These are phyloP conservation scores for Tolypocladium amazonense DNA, from an alignment of 2,329 filamentous ascomycete genomes.

Conservation along the genomic window DNA sequence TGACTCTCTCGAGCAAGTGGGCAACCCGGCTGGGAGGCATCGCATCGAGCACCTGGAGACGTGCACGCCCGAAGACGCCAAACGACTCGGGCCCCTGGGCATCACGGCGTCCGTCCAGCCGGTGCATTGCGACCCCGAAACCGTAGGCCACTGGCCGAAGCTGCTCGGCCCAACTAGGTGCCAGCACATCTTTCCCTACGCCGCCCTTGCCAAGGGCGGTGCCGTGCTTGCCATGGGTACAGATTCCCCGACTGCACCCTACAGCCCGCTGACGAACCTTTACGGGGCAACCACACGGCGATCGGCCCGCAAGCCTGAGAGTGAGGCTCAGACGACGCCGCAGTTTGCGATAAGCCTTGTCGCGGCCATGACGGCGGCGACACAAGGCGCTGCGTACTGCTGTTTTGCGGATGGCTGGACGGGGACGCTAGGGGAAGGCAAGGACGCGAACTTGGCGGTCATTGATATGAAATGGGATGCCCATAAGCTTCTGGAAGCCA, in stretches of 20 bases:
- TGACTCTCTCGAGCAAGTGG: slow-evolving; percentile 32
- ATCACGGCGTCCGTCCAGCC: slow-evolving; percentile 49
- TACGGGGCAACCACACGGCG: background rate
- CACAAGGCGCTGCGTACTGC: background rate
- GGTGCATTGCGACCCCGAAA: slow-evolving; percentile 25
- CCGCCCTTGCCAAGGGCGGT: background rate
- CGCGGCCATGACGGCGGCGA: background rate
- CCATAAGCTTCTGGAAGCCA: background rate
- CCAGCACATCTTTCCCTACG: background rate
- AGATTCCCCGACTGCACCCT: background rate
- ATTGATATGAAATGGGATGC: background rate
- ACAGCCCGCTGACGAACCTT: background rate
- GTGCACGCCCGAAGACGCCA: slow-evolving; percentile 41
- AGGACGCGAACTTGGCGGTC: background rate
- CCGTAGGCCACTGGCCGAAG: background rate
- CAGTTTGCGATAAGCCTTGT: background rate
- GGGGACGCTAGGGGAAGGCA: background rate
- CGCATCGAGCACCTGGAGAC: slow-evolving; percentile 56
- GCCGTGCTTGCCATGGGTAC: background rate
- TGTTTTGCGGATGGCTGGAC: background rate
- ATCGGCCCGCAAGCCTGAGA: background rate
- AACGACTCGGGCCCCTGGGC: slow-evolving; percentile 41
- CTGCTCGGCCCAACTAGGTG: background rate
- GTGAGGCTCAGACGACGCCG: background rate
- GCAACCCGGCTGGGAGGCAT: slow-evolving; percentile 36